Conservation (phyloP, 2,329 filamentous ascomycete species). For the Pyrenophora tritici-repentis region DNA sequence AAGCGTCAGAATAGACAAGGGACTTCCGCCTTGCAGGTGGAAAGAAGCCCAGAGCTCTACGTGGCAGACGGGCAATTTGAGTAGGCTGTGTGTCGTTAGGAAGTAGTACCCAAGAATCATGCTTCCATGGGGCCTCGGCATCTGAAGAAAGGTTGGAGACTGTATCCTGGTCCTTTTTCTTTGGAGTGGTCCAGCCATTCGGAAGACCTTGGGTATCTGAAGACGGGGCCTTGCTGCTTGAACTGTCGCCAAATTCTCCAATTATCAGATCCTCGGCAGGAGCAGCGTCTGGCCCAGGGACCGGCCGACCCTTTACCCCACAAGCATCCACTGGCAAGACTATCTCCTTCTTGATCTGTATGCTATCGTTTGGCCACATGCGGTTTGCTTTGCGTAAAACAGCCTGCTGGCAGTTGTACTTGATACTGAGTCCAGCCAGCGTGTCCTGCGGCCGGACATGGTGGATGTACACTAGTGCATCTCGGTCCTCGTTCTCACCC, state of each 20-base stretch:
- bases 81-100: constrained; percentile 73
- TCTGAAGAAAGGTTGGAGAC: constrained; percentile 43
- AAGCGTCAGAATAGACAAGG: constrained; percentile 64
- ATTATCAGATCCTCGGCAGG: constrained; percentile 48
- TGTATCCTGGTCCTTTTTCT: constrained; percentile 40
- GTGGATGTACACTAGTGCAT: constrained; percentile 89
- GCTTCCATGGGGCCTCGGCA: constrained; percentile 72
- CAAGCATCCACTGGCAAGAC: constrained; percentile 89
- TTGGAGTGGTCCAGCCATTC: constrained; percentile 47
- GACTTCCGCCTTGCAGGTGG: constrained; percentile 90
- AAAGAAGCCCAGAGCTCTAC: constrained; percentile 85
- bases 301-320: constrained; percentile 73
- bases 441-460: constrained; percentile 82
- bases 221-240: constrained; percentile 20
- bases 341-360: constrained; percentile 81
- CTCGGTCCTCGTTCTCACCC: constrained; percentile 66
- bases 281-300: constrained; percentile 43
- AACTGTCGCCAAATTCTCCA: constrained; percentile 34
- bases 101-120: constrained; percentile 87
- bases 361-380: constrained; percentile 90
- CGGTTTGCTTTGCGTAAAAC: constrained; percentile 86
- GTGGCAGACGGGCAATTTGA: constrained; percentile 83
- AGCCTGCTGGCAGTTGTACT: constrained; percentile 84
- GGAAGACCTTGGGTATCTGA: constrained; percentile 32
- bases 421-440: constrained; percentile 86